phyloP scores from a whole-genome alignment of 768 basidiomycete species.

The Candolleomyces aberdarensis region DNA sequence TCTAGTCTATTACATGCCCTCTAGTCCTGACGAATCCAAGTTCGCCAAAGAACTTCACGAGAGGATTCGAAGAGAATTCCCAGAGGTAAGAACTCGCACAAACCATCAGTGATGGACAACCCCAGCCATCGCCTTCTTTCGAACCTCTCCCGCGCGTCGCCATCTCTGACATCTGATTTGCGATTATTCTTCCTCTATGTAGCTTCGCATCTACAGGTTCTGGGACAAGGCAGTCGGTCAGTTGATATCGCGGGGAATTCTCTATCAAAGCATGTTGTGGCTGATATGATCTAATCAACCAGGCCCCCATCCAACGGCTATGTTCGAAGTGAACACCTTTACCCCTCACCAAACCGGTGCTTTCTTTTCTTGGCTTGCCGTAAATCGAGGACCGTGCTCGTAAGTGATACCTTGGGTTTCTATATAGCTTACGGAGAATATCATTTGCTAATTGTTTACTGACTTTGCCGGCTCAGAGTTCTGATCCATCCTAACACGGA shows the following conservation, averaged over 20 bases:
- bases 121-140: neutral
- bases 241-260: neutral
- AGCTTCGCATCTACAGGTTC: conserved; percentile 61
- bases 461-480: conserved; percentile 38
- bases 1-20: conserved; percentile 62
- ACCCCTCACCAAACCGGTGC: conserved; percentile 67
- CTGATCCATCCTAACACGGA: conserved; percentile 71
- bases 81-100: conserved; percentile 42
- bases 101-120: too few relatives aligned
- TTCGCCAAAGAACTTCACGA: conserved; percentile 58
- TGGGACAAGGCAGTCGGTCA: conserved; percentile 62
- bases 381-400: conserved; percentile 71
- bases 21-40: conserved; percentile 36
- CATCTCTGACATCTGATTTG: conserved; percentile 5
- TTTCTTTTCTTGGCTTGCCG: conserved; percentile 64
- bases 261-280: too few relatives aligned
- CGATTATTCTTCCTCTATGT: neutral
- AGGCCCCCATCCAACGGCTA: conserved; percentile 67
- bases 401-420: conserved; percentile 41
- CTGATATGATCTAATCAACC: conserved; percentile 1
- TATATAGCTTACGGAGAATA: neutral
- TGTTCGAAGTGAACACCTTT: conserved; percentile 72
- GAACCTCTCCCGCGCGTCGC: neutral
- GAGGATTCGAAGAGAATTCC: conserved; percentile 60
- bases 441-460: neutral